Percentiles rank a stretch among this genome's conserved stretches.
Evolutionary conservation across 805 yeast genomes (phyloP).

Genomic region (Wickerhamiella sorbophila): DNA sequence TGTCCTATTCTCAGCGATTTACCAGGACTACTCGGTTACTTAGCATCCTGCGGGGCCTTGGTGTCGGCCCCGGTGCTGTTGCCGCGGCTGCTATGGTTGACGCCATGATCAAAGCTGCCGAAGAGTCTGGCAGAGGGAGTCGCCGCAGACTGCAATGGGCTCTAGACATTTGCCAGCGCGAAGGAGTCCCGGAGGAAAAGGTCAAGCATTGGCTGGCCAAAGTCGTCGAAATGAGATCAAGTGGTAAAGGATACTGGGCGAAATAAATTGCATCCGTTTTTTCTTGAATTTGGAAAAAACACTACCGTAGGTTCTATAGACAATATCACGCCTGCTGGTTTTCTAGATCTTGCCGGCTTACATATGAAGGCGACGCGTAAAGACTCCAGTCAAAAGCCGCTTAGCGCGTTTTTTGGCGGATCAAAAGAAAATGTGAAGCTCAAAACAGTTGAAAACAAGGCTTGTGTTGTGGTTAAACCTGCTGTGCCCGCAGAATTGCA

Average conservation of each 20-base stretch:
- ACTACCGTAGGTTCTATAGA: no score
- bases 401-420: not conserved
- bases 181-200: conserved; percentile 12
- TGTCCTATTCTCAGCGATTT: conserved; percentile 17
- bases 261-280: no score
- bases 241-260: conserved; percentile 18
- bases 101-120: conserved; percentile 16
- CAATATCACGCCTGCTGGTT: no score
- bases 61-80: conserved; percentile 5
- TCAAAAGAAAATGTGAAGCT: not conserved
- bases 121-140: conserved; percentile 16
- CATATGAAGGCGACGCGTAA: conserved; percentile 1
- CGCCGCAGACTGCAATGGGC: conserved; percentile 22
- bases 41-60: conserved; percentile 9
- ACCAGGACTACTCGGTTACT: conserved; percentile 15
- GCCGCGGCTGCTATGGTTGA: conserved; percentile 18
- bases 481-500: not conserved
- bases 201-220: conserved; percentile 15
- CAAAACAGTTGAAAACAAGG: not conserved
- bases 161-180: conserved; percentile 17
- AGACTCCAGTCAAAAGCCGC: not conserved
- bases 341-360: no score
- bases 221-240: conserved; percentile 15
- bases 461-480: not conserved
- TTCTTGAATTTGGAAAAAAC: no score